Evolutionary conservation across 2,329 filamentous ascomycete genomes (phyloP).

Genomic region (Phialocephala sp.): DNA sequence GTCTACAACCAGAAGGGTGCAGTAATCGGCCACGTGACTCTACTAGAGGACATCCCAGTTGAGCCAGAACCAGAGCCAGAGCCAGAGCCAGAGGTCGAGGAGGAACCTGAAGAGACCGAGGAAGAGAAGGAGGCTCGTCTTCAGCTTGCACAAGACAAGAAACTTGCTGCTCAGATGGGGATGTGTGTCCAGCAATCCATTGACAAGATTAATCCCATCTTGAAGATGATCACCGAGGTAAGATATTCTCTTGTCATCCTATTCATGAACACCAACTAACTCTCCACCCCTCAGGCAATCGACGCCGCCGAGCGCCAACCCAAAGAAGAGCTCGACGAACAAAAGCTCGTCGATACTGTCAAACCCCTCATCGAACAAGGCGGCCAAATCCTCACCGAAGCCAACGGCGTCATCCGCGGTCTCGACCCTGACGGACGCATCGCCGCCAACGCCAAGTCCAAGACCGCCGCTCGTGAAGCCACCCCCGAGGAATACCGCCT

Average conservation of each 20-base stretch:
- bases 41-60: slow-evolving; percentile 63
- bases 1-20: slow-evolving; percentile 72
- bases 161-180: slow-evolving; percentile 79
- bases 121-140: slow-evolving; percentile 63
- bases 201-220: slow-evolving; percentile 82
- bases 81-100: slow-evolving; percentile 49
- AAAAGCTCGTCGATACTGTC: slow-evolving; percentile 84
- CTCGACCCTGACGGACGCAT: slow-evolving; percentile 90
- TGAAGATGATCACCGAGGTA: slow-evolving; percentile 83
- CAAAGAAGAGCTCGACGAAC: slow-evolving; percentile 88
- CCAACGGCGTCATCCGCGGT: slow-evolving; percentile 84
- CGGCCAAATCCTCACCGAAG: slow-evolving; percentile 79
- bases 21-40: slow-evolving; percentile 69
- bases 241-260: slow-evolving; percentile 43
- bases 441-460: slow-evolving; percentile 82
- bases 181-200: slow-evolving; percentile 77
- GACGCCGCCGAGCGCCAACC: slow-evolving; percentile 80
- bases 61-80: slow-evolving; percentile 44
- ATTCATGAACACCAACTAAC: slow-evolving; percentile 34
- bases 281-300: slow-evolving; percentile 61
- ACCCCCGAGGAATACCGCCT: slow-evolving; percentile 84
- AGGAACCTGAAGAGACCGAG: slow-evolving; percentile 60
- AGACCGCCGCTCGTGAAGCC: slow-evolving; percentile 74
- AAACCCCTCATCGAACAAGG: slow-evolving; percentile 90
- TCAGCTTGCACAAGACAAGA: slow-evolving; percentile 68